Conservation (phyloP, 441 rosid genomes). For the Populus hybrid region DNA sequence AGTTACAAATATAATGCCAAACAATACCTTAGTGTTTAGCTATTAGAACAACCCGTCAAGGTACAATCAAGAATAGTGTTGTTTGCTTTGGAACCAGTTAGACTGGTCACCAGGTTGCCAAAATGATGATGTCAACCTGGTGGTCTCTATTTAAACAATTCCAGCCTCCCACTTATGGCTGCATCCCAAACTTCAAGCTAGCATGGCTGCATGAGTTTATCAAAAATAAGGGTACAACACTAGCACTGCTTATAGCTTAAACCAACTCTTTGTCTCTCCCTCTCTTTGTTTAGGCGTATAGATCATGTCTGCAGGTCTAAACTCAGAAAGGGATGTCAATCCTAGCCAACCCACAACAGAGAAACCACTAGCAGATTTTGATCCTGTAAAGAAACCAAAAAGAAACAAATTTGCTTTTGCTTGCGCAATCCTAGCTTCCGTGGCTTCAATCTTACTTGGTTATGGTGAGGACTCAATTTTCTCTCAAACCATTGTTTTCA, state of each 20-base stretch:
- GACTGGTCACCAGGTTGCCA: not conserved
- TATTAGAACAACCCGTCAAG: no score
- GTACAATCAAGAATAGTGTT: not conserved
- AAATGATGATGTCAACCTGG: not conserved
- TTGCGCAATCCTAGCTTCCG: slow-evolving; percentile 74
- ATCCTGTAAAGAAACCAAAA: slow-evolving; percentile 49
- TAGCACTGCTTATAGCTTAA: not conserved
- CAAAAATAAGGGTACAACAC: not conserved
- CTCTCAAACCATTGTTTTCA: not conserved
- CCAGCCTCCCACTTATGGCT: not conserved
- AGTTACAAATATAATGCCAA: no score
- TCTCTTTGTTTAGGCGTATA: not conserved
- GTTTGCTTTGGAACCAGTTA: not conserved
- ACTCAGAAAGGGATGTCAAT: slow-evolving; percentile 12
- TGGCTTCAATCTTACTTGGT: slow-evolving; percentile 78
- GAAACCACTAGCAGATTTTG: slow-evolving; percentile 49
- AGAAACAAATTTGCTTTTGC: slow-evolving; percentile 62
- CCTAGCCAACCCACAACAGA: slow-evolving; percentile 3
- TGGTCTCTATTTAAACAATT: slow-evolving; percentile 6
- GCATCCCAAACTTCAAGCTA: not conserved
- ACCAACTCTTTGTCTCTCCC: not conserved
- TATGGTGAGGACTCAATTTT: slow-evolving; percentile 44
- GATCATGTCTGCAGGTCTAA: slow-evolving; percentile 25
- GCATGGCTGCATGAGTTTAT: not conserved
- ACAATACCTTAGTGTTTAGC: no score